Conservation (phyloP, 2,329 filamentous ascomycete genomes). For the Aspergillus ustus region DNA sequence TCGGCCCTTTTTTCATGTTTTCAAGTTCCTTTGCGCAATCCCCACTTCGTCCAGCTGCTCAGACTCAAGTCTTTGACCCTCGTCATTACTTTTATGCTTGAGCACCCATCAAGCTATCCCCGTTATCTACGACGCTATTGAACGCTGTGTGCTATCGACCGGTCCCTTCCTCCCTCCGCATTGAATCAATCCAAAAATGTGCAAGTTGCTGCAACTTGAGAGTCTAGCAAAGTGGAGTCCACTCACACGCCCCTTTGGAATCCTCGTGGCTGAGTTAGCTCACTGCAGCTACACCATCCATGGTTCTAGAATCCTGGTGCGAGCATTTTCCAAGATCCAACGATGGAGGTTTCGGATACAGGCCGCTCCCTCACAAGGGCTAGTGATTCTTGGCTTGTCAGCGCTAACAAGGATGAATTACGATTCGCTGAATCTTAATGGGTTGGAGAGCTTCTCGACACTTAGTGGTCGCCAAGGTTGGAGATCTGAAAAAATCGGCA, state of each 20-base stretch:
- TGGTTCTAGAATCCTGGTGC: slow-evolving; percentile 21
- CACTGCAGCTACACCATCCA: slow-evolving; percentile 15
- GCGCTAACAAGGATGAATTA: slow-evolving; percentile 16
- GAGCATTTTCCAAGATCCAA: slow-evolving; percentile 20
- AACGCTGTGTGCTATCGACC: background rate
- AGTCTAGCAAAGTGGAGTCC: slow-evolving; percentile 22
- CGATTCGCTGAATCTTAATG: slow-evolving; percentile 21
- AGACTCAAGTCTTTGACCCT: background rate
- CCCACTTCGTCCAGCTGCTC: background rate
- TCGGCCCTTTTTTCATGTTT: background rate
- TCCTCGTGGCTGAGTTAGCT: slow-evolving; percentile 24
- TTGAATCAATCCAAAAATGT: background rate
- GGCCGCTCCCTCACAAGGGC: slow-evolving; percentile 1
- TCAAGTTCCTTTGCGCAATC: background rate
- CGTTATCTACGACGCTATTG: background rate
- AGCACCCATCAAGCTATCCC: background rate
- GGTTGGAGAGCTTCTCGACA: slow-evolving; percentile 17
- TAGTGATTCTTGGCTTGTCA: slow-evolving; percentile 19
- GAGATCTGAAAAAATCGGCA: slow-evolving; percentile 22
- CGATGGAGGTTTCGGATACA: slow-evolving; percentile 17
- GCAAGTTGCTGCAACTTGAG: background rate
- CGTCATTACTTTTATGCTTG: background rate
- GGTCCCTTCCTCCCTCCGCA: background rate
- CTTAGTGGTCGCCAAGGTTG: slow-evolving; percentile 23
- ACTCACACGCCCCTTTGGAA: slow-evolving; percentile 11